Conservation (phyloP, 163 green algal species). For the Trebouxiophyceae sp. region DNA sequence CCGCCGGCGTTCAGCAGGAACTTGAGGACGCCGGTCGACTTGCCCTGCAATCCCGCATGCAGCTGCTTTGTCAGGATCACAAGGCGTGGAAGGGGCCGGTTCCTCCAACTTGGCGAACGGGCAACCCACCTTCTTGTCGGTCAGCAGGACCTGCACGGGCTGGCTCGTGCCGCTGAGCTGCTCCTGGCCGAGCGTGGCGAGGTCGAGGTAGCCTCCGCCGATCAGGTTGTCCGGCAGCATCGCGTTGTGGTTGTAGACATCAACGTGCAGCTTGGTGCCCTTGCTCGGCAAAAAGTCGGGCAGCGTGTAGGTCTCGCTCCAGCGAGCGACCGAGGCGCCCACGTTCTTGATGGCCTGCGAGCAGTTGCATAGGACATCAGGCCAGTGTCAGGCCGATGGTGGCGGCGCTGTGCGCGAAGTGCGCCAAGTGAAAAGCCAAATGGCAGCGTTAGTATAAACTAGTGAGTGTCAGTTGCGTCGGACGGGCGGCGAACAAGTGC, state of each 20-base stretch:
- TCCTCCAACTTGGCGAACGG: not conserved
- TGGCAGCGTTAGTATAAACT: no score
- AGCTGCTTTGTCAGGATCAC: not conserved
- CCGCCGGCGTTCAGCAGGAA: not conserved
- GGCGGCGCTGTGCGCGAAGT: no score
- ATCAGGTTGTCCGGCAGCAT: not conserved
- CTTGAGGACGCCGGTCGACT: not conserved
- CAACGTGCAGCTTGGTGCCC: not conserved
- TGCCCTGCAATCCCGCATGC: not conserved
- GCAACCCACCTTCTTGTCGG: not conserved
- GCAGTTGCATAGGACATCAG: no score
- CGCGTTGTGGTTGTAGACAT: not conserved
- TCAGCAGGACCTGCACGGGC: not conserved
- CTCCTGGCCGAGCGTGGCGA: not conserved
- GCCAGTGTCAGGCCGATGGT: no score
- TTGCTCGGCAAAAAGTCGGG: not conserved
- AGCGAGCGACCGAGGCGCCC: not conserved
- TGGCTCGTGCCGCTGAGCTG: not conserved
- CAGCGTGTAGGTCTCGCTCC: not conserved
- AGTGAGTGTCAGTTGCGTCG: no score
- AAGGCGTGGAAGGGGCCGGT: not conserved
- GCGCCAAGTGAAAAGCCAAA: no score
- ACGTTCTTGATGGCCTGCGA: not conserved
- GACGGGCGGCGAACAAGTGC: no score
- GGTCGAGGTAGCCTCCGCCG: not conserved